A percentile compares a stretch with the other conserved stretches of the same genome.
Conservation (phyloP, 345 rosid genomes). For the Bruguiera sexangula region DNA sequence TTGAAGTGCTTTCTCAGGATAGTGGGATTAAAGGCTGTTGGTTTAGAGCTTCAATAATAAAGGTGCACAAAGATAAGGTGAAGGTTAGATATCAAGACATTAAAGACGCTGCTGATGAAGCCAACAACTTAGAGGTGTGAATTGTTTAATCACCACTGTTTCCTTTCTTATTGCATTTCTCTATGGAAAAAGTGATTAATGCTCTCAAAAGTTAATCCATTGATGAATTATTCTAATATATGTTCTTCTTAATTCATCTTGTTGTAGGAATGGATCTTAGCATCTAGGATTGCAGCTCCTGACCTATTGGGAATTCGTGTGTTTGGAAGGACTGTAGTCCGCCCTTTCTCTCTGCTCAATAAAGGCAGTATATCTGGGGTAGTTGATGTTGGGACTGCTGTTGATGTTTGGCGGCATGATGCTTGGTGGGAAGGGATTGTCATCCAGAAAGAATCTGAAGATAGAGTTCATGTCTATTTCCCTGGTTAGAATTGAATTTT, state of each 20-base stretch:
- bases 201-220: neutral
- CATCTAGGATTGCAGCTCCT: constrained; percentile 46
- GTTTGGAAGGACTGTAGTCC: constrained; percentile 50
- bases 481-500: constrained; percentile 50
- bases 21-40: constrained; percentile 90
- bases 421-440: constrained; percentile 95
- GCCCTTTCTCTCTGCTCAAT: constrained; percentile 35
- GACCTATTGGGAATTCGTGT: constrained; percentile 52
- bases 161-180: neutral
- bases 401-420: constrained; percentile 84
- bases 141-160: neutral
- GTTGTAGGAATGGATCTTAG: constrained; percentile 73
- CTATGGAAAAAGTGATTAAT: neutral
- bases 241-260: neutral
- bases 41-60: constrained; percentile 65
- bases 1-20: constrained; percentile 74
- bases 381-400: constrained; percentile 52
- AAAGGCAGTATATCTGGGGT: constrained; percentile 20
- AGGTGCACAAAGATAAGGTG: constrained; percentile 57
- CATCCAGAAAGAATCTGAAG: constrained; percentile 45
- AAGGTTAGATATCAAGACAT: constrained; percentile 78
- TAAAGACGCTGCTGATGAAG: constrained; percentile 62
- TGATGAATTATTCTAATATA: neutral
- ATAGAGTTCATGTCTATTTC: constrained; percentile 52
- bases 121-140: constrained; percentile 60